Percentiles rank a stretch among this genome's conserved stretches.
Evolutionary conservation across 2,329 filamentous ascomycete species (phyloP).

Genomic region (Sclerotinia spermophila): DNA sequence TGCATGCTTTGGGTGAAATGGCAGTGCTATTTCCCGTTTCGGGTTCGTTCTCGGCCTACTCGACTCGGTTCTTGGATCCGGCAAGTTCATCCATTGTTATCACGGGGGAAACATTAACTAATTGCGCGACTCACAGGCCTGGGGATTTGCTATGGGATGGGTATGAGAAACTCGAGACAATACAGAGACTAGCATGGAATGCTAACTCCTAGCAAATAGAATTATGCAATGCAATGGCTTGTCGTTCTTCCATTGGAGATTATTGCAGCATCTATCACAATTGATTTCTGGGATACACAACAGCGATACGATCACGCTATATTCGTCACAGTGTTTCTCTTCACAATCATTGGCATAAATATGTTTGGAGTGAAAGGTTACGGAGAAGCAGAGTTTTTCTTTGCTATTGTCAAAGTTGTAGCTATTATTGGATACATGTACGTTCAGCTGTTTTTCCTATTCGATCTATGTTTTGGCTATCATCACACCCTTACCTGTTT

Average conservation of each 20-base stretch:
- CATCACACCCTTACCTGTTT: background rate
- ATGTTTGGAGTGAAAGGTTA: slow-evolving; percentile 85
- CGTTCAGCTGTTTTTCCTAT: slow-evolving; percentile 36
- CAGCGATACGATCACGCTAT: slow-evolving; percentile 58
- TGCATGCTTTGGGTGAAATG: slow-evolving; percentile 87
- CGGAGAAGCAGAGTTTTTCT: slow-evolving; percentile 85
- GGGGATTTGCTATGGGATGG: slow-evolving; percentile 95
- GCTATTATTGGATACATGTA: slow-evolving; percentile 87
- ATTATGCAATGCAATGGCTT: slow-evolving; percentile 85
- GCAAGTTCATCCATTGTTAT: slow-evolving; percentile 43
- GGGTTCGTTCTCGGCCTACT: slow-evolving; percentile 88
- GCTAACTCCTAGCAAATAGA: slow-evolving; percentile 36
- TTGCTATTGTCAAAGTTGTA: slow-evolving; percentile 79
- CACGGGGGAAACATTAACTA: background rate
- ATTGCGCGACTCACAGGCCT: slow-evolving; percentile 39
- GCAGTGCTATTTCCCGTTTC: slow-evolving; percentile 87
- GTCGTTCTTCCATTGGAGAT: slow-evolving; percentile 80
- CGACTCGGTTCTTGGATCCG: slow-evolving; percentile 86
- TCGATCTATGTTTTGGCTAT: background rate
- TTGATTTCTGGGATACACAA: slow-evolving; percentile 70
- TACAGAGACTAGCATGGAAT: background rate
- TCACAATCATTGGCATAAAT: slow-evolving; percentile 76
- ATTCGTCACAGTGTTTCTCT: slow-evolving; percentile 79
- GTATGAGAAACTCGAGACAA: slow-evolving; percentile 21
- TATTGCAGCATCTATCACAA: slow-evolving; percentile 79